Conservation (phyloP, 225 moss, liverwort and hornwort species). For the Bryum argenteum region DNA sequence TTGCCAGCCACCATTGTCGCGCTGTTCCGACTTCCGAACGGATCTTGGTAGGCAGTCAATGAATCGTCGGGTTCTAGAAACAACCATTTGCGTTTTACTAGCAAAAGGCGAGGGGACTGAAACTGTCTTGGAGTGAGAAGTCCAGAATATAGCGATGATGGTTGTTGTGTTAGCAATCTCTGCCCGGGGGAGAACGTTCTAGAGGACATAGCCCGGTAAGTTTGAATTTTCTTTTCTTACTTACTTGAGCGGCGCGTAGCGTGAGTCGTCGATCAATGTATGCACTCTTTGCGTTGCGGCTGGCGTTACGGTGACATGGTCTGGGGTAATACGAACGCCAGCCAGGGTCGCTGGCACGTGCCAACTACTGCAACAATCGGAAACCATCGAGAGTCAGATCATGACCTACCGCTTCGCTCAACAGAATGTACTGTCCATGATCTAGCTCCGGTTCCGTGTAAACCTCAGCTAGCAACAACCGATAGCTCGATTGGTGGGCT, state of each 20-base stretch:
- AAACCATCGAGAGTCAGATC: slow-evolving; percentile 10
- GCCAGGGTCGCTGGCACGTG: slow-evolving; percentile 26
- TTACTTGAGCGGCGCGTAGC: slow-evolving; percentile 3
- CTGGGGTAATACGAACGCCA: slow-evolving; percentile 15
- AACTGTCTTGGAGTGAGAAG: slow-evolving; percentile 6
- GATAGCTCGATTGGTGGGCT: slow-evolving; percentile 18
- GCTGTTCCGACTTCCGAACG: not conserved
- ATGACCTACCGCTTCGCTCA: slow-evolving; percentile 10
- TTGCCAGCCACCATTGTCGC: not conserved
- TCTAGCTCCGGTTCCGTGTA: slow-evolving; percentile 13
- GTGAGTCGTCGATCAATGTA: slow-evolving; percentile 7
- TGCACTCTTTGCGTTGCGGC: slow-evolving; percentile 23
- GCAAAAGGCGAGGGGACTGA: slow-evolving; percentile 1
- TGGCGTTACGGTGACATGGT: slow-evolving; percentile 29
- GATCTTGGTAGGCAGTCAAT: slow-evolving; percentile 27
- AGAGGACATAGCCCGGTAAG: slow-evolving; percentile 22
- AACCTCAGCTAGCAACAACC: slow-evolving; percentile 6
- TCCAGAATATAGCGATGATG: not conserved
- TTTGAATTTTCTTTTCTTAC: slow-evolving; percentile 7
- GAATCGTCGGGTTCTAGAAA: slow-evolving; percentile 24
- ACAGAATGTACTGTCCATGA: slow-evolving; percentile 17
- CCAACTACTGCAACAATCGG: slow-evolving; percentile 22
- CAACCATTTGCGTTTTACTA: slow-evolving; percentile 7
- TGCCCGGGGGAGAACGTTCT: slow-evolving; percentile 4
- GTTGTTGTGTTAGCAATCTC: slow-evolving; percentile 15